Base-by-base conservation (phyloP, 2,329 filamentous ascomycete species). In the Aspergillus pseudonomiae region DNA sequence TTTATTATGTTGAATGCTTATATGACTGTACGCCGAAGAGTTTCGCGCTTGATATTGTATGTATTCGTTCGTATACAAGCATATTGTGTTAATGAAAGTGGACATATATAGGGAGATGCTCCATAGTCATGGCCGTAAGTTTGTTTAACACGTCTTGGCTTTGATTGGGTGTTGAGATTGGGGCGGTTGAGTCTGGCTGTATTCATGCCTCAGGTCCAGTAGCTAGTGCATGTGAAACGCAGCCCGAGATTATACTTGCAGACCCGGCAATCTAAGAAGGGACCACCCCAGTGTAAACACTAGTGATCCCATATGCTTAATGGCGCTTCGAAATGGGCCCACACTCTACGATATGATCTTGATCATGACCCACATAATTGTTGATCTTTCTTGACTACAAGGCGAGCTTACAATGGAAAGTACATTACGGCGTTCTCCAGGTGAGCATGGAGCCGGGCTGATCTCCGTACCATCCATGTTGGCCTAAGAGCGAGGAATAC, bases 381-480 rank as follows among this genome's bases (percentile, higher is more conserved):
- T 26, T 55, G n/a, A 26, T 16, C 32, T 39, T 55, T 55, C 28
- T 52, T 16, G 32, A 55, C 52, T 55, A 39, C 52, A 36, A 21
- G 16, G 12, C 7, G 30, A 34, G 28, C 34, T 6, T 53, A 53
- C 26, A 52, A 24, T 6, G 34, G 14, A 6, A 12, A 16, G 14
- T 7, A 14, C 7, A 26, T 48, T 48, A 48, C 45, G 45, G 12
- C 24, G 28, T 54, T 24, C 52, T 36, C 30, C 19, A 34, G 46
- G 16, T 16, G 3, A 54, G 30, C 32, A 55, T 55, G 34, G n/a
- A 39, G 52, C n/a, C 52, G 21, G 52, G 10, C 5, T 16, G 32
- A 55, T 39, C 6, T 55, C 52, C 52, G 52, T 55, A 19, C 52
- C 52, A 19, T 55, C 52, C 32, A 54, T 52, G 16, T 52, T 52